Evolutionary conservation across 2,329 filamentous ascomycete species (phyloP), one percentile per base, ranked within the genome.

Genomic region (Zarea fungicola): DNA sequence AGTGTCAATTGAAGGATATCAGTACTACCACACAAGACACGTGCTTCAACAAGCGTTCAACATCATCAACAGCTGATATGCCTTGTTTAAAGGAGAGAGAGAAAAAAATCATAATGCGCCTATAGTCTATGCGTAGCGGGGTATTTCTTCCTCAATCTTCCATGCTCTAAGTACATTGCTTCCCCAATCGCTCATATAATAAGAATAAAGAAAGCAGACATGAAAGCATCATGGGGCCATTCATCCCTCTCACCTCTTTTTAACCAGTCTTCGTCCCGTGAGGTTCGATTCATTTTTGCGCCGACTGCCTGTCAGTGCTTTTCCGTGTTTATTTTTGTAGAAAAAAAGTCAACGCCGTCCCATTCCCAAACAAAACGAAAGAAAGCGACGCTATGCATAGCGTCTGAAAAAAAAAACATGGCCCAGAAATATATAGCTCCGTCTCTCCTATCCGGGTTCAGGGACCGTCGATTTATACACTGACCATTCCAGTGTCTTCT

Each of bases 401-500:
- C 29, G 34, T 35, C 49, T 40, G 40, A 46, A 37, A 49, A 49
- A 45, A 39, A 52, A 53, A 51, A 52, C 49, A 42, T 48, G 45
- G 41, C 36, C 48, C 28, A 55, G 45, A n/a, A n/a, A n/a, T n/a
- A n/a, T n/a, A n/a, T n/a, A n/a, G n/a, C n/a, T n/a, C n/a, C n/a
- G n/a, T n/a, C n/a, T n/a, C n/a, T n/a, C n/a, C n/a, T n/a, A n/a
- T n/a, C n/a, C n/a, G n/a, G n/a, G n/a, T n/a, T n/a, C n/a, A n/a
- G 9, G 13, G 10, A 26, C 13, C 5, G 29, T 43, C 19, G 9
- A 22, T 13, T 59, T 57, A 66, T 34, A 64, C 57, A 48, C 65
- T 68, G 41, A 62, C 54, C 54, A 64, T 61, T 14, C 65, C 65
- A n/a, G 62, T 57, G 34, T 64, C 59, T 18, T 64, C 61, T 10